Conservation (phyloP, 1,139 yeast genomes). For the Suhomyces wounanorum region DNA sequence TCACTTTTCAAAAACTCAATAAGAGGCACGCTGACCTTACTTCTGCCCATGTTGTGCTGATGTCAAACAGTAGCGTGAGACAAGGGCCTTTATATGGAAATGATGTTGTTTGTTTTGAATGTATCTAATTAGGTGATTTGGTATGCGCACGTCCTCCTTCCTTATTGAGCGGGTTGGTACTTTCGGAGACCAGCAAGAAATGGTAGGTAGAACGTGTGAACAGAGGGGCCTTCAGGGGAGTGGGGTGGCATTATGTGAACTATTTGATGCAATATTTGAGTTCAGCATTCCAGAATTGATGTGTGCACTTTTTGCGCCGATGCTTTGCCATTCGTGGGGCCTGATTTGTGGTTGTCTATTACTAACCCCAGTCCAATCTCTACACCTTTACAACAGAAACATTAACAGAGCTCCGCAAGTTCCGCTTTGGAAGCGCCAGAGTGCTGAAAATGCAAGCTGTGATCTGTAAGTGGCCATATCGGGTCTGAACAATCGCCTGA, state of each 20-base stretch:
- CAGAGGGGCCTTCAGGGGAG: background rate
- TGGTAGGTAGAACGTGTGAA: constrained; percentile 4
- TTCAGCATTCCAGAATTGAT: background rate
- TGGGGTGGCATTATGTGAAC: background rate
- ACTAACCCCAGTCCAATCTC: constrained; percentile 38
- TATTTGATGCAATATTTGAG: background rate
- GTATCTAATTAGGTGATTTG: constrained; percentile 11
- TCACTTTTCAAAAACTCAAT: constrained; percentile 50
- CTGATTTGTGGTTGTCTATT: background rate
- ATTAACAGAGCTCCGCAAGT: constrained; percentile 60
- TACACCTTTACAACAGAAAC: constrained; percentile 72
- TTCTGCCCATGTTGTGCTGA: constrained; percentile 22
- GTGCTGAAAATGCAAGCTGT: constrained; percentile 64
- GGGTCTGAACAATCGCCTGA: background rate
- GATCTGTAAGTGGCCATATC: constrained; percentile 44
- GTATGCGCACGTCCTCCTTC: constrained; percentile 13
- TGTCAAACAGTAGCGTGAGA: constrained; percentile 2
- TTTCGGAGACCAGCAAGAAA: constrained; percentile 1
- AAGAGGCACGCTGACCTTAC: constrained; percentile 33
- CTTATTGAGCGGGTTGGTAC: constrained; percentile 2
- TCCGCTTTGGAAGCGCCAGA: constrained; percentile 71
- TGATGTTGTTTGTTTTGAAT: constrained; percentile 16
- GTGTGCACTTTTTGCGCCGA: background rate
- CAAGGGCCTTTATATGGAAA: constrained; percentile 10
- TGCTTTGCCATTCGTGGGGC: background rate